Evolutionary conservation across 1,284 basidiomycete species (phyloP), one percentile per base, ranked within the genome.

Genomic region (Ceratobasidium sp.): DNA sequence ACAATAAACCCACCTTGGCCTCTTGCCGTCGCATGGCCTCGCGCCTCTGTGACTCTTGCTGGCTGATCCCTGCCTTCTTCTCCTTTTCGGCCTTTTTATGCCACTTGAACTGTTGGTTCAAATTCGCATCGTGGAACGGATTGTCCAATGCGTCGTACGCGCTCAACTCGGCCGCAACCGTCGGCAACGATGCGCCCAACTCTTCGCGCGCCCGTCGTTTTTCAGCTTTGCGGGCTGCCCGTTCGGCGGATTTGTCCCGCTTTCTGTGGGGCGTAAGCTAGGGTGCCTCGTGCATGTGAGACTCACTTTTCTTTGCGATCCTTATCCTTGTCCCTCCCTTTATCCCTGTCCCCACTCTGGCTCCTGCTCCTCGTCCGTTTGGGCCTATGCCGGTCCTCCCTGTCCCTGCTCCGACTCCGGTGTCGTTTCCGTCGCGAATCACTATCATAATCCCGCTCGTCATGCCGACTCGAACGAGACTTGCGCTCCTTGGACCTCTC

Each of bases 81-180:
- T 99, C 97, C 81, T 94, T 94, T 77, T 99, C 96, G 40, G 89
- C 86, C 82, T 99, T 99, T 84, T 99, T 99, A 79, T 94, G 93
- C 97, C 97, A 99, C 70, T 91, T 88, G 79, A 99, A 99, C 77
- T 94, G 92, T 76, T 98, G 93, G 25, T 89, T 90, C 31, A 98
- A 87, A 78, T 98, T 98, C 72, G 93, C 89, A 76, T 99, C 96
- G 79, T 98, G 93, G 83, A 99, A 99, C 0, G 96, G 96, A 77
- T 99, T 99, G 82, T 95, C 92, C 6, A 88, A 89, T 43, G 94
- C 93, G 74, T 93, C 95, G 82, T 98, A 98, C 72, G 95, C 89
- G 73, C 92, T 93, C 45, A 96, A 83, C 77, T 93, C 91, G 6
- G 94, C 93, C 8, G 95, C 87, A 75, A 91, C 88, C 2, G 58